Percentiles rank a stretch among this genome's conserved stretches.
Conservation (phyloP, 2,329 filamentous ascomycete genomes). For the Fusarium buxicola region DNA sequence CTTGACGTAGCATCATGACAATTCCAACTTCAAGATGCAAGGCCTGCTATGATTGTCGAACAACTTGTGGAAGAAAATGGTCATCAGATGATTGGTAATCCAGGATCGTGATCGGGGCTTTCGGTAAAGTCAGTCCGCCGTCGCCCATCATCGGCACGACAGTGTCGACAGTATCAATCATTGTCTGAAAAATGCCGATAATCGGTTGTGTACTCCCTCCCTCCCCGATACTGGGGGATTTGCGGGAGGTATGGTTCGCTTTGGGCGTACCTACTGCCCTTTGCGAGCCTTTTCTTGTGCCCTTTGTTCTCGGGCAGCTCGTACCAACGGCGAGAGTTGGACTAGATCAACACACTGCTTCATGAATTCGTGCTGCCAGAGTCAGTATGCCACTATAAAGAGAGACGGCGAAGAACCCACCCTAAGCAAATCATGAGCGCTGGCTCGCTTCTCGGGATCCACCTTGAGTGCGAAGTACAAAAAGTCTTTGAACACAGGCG, state of each 20-base stretch:
- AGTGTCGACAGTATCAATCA: slow-evolving; percentile 22
- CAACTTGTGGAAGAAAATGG: slow-evolving; percentile 42
- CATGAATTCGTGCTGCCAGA: slow-evolving; percentile 80
- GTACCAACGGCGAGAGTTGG: slow-evolving; percentile 87
- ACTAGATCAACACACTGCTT: slow-evolving; percentile 77
- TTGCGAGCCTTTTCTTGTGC: slow-evolving; percentile 86
- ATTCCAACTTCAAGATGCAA: slow-evolving; percentile 44
- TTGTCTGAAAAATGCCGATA: slow-evolving; percentile 36
- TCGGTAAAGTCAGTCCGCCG: slow-evolving; percentile 23
- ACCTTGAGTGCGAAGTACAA: slow-evolving; percentile 94
- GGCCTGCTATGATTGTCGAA: slow-evolving; percentile 46
- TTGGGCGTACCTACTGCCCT: slow-evolving; percentile 51
- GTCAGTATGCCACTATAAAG: slow-evolving; percentile 30
- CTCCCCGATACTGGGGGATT: slow-evolving; percentile 14
- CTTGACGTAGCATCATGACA: slow-evolving; percentile 38
- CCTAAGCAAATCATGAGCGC: slow-evolving; percentile 90
- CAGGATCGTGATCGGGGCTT: slow-evolving; percentile 30
- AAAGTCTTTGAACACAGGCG: slow-evolving; percentile 88
- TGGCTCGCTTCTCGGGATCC: slow-evolving; percentile 95
- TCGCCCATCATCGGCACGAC: slow-evolving; percentile 21
- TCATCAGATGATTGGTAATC: slow-evolving; percentile 45
- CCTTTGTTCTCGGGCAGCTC: slow-evolving; percentile 84
- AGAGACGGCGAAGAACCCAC: slow-evolving; percentile 68
- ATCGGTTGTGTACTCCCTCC: slow-evolving; percentile 24
- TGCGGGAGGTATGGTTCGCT: slow-evolving; percentile 32